Evolutionary conservation across 2,329 filamentous ascomycete species (phyloP).

Genomic region (Fonsecaea nubica): DNA sequence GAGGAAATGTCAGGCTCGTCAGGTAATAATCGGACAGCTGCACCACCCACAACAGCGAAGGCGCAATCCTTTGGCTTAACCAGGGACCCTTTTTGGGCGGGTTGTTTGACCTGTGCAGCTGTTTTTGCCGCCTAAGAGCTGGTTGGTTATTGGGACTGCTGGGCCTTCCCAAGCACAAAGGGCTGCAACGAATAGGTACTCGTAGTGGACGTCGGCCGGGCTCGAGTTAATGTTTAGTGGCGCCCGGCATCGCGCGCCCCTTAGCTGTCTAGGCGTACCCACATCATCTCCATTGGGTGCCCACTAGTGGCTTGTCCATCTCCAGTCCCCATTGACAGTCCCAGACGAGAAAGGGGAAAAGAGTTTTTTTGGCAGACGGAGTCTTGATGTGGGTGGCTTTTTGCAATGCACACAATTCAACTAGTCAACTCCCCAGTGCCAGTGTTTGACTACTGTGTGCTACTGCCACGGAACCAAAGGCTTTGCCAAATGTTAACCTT

Average conservation of each 20-base stretch:
- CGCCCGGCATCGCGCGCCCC: not conserved
- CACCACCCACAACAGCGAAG: not conserved
- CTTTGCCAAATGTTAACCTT: not conserved
- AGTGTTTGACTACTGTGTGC: conserved; percentile 1
- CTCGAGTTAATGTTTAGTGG: conserved; percentile 8
- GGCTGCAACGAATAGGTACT: not conserved
- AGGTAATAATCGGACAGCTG: conserved; percentile 5
- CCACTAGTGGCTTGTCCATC: conserved; percentile 4
- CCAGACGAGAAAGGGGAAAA: conserved; percentile 8
- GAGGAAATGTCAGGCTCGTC: not conserved
- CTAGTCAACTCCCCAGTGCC: conserved; percentile 1
- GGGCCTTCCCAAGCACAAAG: not conserved
- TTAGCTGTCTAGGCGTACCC: not conserved
- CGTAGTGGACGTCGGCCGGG: not conserved
- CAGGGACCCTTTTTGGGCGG: conserved; percentile 6
- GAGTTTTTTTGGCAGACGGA: not conserved
- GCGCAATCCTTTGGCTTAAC: conserved; percentile 16
- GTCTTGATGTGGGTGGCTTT: not conserved
- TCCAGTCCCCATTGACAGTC: conserved; percentile 1
- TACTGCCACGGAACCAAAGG: not conserved
- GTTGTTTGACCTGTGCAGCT: not conserved
- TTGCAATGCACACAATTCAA: not conserved
- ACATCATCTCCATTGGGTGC: not conserved
- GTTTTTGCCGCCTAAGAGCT: not conserved
- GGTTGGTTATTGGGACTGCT: conserved; percentile 9